Conservation (phyloP, 371 early-diverging fungal genomes). For the Zopfochytrium polystomum region DNA sequence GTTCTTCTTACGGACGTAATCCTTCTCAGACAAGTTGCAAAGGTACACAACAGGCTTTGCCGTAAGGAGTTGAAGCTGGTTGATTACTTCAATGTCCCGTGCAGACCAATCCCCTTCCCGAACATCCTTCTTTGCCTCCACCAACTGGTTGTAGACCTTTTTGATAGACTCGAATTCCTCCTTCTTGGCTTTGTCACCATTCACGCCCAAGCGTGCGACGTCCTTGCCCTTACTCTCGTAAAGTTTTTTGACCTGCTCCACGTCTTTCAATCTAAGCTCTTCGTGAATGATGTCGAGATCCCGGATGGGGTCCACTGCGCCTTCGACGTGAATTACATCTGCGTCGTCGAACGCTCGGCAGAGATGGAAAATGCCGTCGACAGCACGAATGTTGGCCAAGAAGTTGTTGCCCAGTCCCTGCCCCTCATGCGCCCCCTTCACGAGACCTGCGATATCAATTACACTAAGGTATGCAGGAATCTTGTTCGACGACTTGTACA, state of each 20-base stretch:
- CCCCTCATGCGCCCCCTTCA: conserved; percentile 65
- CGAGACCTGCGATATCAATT: conserved; percentile 99
- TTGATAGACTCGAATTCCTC: conserved; percentile 36
- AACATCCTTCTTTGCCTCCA: conserved; percentile 73
- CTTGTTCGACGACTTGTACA: conserved; percentile 64
- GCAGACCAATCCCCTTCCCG: conserved; percentile 76
- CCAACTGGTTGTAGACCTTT: conserved; percentile 66
- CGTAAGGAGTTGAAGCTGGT: conserved; percentile 86
- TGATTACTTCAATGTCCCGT: conserved; percentile 88
- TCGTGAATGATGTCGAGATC: conserved; percentile 96
- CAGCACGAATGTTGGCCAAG: conserved; percentile 93
- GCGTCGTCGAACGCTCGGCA: conserved; percentile 52
- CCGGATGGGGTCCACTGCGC: conserved; percentile 80
- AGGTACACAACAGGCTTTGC: conserved; percentile 98
- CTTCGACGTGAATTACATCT: conserved; percentile 47
- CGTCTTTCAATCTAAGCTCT: conserved; percentile 77
- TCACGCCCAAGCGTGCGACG: conserved; percentile 15
- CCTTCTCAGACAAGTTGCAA: conserved; percentile 82
- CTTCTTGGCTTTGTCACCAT: conserved; percentile 53
- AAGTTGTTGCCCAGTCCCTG: conserved; percentile 92
- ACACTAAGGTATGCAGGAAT: conserved; percentile 73
- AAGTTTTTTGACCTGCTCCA: conserved; percentile 40
- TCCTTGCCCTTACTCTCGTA: conserved; percentile 26
- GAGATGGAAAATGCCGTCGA: conserved; percentile 98
- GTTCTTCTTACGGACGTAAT: conserved; percentile 73